Evolutionary conservation across 2,329 filamentous ascomycete species (phyloP), one percentile per base, ranked within the genome.

Genomic region (Cordyceps fumosorosea): DNA sequence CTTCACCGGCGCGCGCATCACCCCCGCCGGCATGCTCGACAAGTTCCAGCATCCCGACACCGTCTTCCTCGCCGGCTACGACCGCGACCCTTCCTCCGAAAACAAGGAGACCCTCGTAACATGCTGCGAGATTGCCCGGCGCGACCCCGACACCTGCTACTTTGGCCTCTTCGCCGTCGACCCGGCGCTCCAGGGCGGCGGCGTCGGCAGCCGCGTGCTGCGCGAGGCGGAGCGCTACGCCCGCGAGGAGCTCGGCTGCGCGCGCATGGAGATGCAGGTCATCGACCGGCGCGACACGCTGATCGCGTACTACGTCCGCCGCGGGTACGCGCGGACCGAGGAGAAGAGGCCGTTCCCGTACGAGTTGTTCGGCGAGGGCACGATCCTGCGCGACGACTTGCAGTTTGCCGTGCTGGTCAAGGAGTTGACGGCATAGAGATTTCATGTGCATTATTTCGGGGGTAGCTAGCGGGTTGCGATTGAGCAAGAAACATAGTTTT

Each of bases 111-210:
- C 29, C 0, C 70, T 78, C 3, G 69, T 77, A 2, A 74, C 73
- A n/a, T 81, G 79, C 72, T 80, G 77, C 67, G 78, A 81, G 62
- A 62, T 81, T 3, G 63, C 72, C 29, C 68, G 67, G 37, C 70
- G 67, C 20, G 63, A 64, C 29, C 64, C 65, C 32, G 68, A 64
- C 40, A 63, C 71, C 42, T 74, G 73, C 20, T 78, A 80, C 68
- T 80, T 82, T 57, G 78, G 78, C 56, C 72, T 81, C 42, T 80
- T 82, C 22, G 80, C 80, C 47, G 79, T 82, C 0, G 74, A 78
- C 44, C 76, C 77, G 2, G 60, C 61, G 5, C 65, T 70, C 32
- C 79, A 81, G 68, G 75, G 73, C 5, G 75, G 76, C 16, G 80
- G 80, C 0, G 67, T 82, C 51, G 80, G 80, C 0, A 67, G 73